A percentile compares a stretch with the other conserved stretches of the same genome.
These are phyloP conservation scores for Cytospora mali DNA, from an alignment of 2,329 filamentous ascomycete species.

Conservation along the genomic window DNA sequence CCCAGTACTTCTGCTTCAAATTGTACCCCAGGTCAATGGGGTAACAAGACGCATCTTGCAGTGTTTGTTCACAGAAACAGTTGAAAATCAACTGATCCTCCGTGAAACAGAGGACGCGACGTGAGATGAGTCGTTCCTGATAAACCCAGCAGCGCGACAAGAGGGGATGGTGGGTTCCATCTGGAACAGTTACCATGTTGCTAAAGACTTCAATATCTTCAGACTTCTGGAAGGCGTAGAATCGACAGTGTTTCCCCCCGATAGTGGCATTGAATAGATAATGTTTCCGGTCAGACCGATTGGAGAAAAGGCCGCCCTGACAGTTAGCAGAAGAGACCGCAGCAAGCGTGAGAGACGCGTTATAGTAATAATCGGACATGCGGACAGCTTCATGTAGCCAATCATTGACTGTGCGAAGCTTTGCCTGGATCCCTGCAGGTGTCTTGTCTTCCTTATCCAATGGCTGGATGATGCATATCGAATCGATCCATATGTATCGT, in stretches of 20 bases:
- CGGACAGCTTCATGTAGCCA: conserved; percentile 4
- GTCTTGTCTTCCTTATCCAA: not conserved
- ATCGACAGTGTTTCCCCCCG: not conserved
- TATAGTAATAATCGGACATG: conserved; percentile 12
- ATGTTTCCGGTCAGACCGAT: not conserved
- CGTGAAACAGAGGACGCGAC: conserved; percentile 10
- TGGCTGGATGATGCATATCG: conserved; percentile 27
- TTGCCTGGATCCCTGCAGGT: too few species aligned
- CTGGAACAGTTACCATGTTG: not conserved
- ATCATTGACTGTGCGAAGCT: too few species aligned
- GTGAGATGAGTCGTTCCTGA: conserved; percentile 15
- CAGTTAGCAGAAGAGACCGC: not conserved
- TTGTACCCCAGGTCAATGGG: not conserved
- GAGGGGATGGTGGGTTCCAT: conserved; percentile 1
- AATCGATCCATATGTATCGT: conserved; percentile 22
- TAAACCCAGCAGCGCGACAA: conserved; percentile 8
- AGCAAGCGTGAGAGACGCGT: conserved; percentile 8
- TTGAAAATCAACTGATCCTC: conserved; percentile 14
- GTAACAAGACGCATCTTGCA: not conserved
- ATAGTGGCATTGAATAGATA: not conserved
- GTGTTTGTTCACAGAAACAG: not conserved
- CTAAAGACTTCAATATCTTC: conserved; percentile 7
- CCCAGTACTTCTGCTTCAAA: not conserved
- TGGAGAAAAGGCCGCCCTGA: not conserved
- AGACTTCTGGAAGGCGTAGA: not conserved